Evolutionary conservation across 2,329 filamentous ascomycete genomes (phyloP).

Genomic region (Canariomyces notabilis): DNA sequence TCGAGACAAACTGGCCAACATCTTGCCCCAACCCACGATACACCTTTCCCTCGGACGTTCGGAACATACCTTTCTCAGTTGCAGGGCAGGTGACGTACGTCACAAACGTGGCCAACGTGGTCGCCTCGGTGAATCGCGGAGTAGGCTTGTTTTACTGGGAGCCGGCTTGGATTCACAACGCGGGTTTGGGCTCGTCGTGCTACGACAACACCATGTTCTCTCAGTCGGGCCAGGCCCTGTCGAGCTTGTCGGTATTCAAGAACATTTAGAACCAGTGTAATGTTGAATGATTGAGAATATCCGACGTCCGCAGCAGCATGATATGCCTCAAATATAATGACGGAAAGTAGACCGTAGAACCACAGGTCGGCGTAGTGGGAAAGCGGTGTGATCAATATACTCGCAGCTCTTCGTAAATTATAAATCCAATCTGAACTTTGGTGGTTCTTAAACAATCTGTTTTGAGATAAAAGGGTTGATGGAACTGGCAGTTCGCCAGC

Average conservation of each 20-base stretch:
- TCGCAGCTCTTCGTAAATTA: too few species aligned
- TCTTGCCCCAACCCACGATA: constrained; percentile 55
- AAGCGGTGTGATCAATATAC: too few species aligned
- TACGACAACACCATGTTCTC: constrained; percentile 59
- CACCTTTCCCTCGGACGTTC: constrained; percentile 56
- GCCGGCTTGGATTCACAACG: constrained; percentile 64
- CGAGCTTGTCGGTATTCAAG: constrained; percentile 51
- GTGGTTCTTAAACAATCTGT: too few species aligned
- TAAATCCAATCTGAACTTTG: too few species aligned
- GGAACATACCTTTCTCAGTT: constrained; percentile 55
- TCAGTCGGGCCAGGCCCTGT: constrained; percentile 48
- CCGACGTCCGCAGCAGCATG: too few species aligned
- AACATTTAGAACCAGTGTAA: constrained; percentile 15
- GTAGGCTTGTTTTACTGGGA: constrained; percentile 69
- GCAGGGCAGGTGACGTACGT: constrained; percentile 61
- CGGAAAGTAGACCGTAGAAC: too few species aligned
- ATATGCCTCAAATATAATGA: too few species aligned
- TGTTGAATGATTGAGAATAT: too few species aligned
- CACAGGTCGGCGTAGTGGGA: too few species aligned
- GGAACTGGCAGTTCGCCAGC: too few species aligned
- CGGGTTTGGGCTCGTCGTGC: constrained; percentile 60
- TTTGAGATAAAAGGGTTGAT: too few species aligned
- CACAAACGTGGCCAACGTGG: constrained; percentile 51
- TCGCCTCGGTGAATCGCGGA: constrained; percentile 49
- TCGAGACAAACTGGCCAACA: constrained; percentile 66